Base-by-base conservation (phyloP, 768 basidiomycete species). In the Vararia minispora region DNA sequence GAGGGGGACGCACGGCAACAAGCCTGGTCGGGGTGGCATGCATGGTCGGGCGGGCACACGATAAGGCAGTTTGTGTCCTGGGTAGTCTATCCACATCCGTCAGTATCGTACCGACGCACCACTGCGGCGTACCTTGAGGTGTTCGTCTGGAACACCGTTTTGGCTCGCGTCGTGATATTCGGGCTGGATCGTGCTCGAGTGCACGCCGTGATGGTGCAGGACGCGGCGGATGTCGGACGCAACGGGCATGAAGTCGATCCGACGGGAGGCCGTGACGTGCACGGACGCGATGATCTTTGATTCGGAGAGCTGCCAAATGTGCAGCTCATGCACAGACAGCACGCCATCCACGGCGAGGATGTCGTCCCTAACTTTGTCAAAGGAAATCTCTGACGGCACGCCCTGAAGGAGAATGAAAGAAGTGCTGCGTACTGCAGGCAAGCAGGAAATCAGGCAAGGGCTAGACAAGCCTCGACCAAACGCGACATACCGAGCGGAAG, bases 301-400 rank as follows among this genome's bases (percentile, higher is more conserved):
- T 61, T 99, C 95, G 8, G 89, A 92, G 33, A 99, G 72, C 52
- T 94, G 90, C 95, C 95, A 99, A 37, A 98, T 76, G 60, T 99
- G 95, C 20, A 99, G 69, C 54, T 97, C 89, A 52, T 98, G 95
- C 21, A 98, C 65, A 17, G 84, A 85, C 37, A 79, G 60, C 20
- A 92, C 95, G 33, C 95, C 94, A 3, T 82, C 71, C 18, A 97
- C 84, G 3, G 63, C 64, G 11, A 84, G 65, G 40, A 99, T 94
- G 4, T 83, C 76, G n/a, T 66, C 60, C 32, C 82, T 76, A 14
- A 98, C 83, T 47, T 80, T 76, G n/a, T 94, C 90, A 16, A 98
- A 68, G 1, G 89, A 90, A 21, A 99, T 73, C 16, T 79, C 81
- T 2, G 81, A 66, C 0, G 95, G 95, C 2, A 97, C 94, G 33